Conservation (phyloP, 495 filamentous ascomycete genomes). For the Staphylotrichum tortipilum region DNA sequence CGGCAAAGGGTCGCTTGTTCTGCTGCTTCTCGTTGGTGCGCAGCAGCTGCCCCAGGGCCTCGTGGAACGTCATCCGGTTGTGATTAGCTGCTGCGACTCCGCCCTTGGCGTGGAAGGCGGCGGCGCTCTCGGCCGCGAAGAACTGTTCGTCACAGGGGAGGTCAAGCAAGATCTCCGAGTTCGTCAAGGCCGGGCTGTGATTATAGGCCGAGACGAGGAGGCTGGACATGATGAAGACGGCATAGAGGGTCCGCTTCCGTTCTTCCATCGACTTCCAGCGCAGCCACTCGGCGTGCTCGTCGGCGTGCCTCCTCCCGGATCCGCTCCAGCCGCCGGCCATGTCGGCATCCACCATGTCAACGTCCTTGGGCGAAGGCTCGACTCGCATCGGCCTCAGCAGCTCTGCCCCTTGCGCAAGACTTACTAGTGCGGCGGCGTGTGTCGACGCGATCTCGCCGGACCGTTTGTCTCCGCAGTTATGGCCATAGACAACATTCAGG, state of each 20-base stretch:
- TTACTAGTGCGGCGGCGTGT: slow-evolving; percentile 84
- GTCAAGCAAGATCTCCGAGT: slow-evolving; percentile 87
- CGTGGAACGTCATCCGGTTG: slow-evolving; percentile 60
- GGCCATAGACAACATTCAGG: slow-evolving; percentile 90
- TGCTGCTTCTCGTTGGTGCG: slow-evolving; percentile 66
- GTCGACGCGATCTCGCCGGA: slow-evolving; percentile 86
- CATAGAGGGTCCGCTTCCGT: slow-evolving; percentile 86
- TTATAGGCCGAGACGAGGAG: slow-evolving; percentile 90
- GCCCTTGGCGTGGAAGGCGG: slow-evolving; percentile 68
- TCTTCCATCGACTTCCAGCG: slow-evolving; percentile 85
- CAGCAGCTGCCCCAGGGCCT: slow-evolving; percentile 70
- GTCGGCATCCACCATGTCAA: slow-evolving; percentile 42
- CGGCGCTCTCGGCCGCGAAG: slow-evolving; percentile 74
- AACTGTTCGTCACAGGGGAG: slow-evolving; percentile 91
- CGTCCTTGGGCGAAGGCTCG: slow-evolving; percentile 26
- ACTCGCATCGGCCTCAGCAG: slow-evolving; percentile 50
- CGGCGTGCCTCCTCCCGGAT: slow-evolving; percentile 40
- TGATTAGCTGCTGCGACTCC: slow-evolving; percentile 58
- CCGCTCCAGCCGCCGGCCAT: slow-evolving; percentile 42
- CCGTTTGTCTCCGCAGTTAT: slow-evolving; percentile 87
- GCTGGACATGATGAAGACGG: slow-evolving; percentile 84
- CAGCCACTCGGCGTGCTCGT: slow-evolving; percentile 77
- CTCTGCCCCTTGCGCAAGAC: slow-evolving; percentile 79
- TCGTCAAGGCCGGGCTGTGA: slow-evolving; percentile 79
- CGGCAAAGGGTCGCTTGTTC: slow-evolving; percentile 26